phyloP scores from a whole-genome alignment of 2,329 filamentous ascomycete genomes.

The Sporothrix globosa region DNA sequence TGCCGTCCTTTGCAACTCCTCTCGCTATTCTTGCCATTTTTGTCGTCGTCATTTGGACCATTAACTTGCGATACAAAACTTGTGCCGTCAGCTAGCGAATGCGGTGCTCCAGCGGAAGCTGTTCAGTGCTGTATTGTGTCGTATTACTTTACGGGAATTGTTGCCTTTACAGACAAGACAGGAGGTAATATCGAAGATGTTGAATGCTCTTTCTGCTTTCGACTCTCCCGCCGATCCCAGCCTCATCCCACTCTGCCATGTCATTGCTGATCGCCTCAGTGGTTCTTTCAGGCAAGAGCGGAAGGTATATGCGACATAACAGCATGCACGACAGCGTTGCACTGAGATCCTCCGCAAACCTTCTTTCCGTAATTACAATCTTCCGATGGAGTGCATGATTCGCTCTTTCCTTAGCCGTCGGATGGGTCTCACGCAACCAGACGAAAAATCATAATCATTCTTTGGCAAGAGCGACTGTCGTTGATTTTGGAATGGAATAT shows the following conservation, averaged over 20 bases:
- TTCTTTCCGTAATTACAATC: background rate
- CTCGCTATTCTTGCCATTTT: constrained; percentile 1
- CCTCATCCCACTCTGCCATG: constrained; percentile 31
- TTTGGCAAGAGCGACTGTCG: background rate
- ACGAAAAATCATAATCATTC: background rate
- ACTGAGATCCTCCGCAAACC: constrained; percentile 12
- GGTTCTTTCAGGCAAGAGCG: background rate
- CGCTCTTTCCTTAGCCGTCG: background rate
- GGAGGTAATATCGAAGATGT: background rate
- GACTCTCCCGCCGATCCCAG: constrained; percentile 33
- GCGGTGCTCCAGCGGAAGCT: background rate
- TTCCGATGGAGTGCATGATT: constrained; percentile 17
- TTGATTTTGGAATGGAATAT: background rate
- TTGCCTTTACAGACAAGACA: background rate
- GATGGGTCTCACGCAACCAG: background rate
- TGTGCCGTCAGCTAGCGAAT: background rate
- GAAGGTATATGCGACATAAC: constrained; percentile 17
- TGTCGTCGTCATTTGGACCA: background rate
- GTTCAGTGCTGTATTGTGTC: background rate
- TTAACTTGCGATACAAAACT: background rate
- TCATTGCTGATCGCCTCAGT: constrained; percentile 29
- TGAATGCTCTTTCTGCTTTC: background rate
- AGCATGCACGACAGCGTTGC: constrained; percentile 30
- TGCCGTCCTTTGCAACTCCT: background rate
- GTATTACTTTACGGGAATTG: background rate